Percentiles rank a stretch among this genome's conserved stretches.
phyloP scores from a whole-genome alignment of 495 filamentous ascomycete species.

The Darksidea phi region DNA sequence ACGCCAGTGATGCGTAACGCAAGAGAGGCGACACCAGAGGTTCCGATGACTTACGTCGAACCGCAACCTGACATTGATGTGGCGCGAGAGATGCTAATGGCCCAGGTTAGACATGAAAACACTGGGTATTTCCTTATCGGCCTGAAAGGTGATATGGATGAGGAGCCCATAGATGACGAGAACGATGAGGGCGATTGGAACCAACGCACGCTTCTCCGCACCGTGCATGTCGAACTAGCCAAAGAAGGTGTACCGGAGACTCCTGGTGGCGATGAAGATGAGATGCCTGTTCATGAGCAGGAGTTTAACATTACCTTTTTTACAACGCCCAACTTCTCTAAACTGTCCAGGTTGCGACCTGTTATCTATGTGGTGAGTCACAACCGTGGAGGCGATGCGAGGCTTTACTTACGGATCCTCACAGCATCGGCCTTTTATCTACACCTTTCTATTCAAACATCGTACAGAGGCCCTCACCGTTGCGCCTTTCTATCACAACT shows the following conservation, averaged over 20 bases:
- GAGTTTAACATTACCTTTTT: neutral
- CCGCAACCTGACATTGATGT: slow-evolving; percentile 43
- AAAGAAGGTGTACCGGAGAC: slow-evolving; percentile 3
- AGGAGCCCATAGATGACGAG: slow-evolving; percentile 42
- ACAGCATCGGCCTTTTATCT: slow-evolving; percentile 79
- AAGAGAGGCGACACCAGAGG: slow-evolving; percentile 18
- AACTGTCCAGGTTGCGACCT: slow-evolving; percentile 58
- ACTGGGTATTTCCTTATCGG: slow-evolving; percentile 70
- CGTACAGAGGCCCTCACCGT: slow-evolving; percentile 64
- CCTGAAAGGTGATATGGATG: slow-evolving; percentile 61
- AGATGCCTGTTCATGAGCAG: slow-evolving; percentile 7
- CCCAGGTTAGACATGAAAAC: slow-evolving; percentile 41
- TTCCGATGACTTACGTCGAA: slow-evolving; percentile 39
- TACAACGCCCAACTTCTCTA: neutral
- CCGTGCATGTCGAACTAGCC: slow-evolving; percentile 48
- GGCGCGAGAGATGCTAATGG: slow-evolving; percentile 32
- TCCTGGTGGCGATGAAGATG: slow-evolving; percentile 1
- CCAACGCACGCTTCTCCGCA: slow-evolving; percentile 51
- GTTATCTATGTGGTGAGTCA: slow-evolving; percentile 64
- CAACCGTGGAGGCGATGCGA: neutral
- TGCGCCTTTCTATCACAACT: slow-evolving; percentile 70
- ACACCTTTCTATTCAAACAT: slow-evolving; percentile 80
- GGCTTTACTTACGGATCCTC: slow-evolving; percentile 1
- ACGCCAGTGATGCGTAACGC: slow-evolving; percentile 1
- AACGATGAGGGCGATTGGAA: slow-evolving; percentile 43